Evolutionary conservation across 257 asterid genomes (phyloP), one percentile per base, ranked within the genome.

Genomic region (Primulina eburnea): DNA sequence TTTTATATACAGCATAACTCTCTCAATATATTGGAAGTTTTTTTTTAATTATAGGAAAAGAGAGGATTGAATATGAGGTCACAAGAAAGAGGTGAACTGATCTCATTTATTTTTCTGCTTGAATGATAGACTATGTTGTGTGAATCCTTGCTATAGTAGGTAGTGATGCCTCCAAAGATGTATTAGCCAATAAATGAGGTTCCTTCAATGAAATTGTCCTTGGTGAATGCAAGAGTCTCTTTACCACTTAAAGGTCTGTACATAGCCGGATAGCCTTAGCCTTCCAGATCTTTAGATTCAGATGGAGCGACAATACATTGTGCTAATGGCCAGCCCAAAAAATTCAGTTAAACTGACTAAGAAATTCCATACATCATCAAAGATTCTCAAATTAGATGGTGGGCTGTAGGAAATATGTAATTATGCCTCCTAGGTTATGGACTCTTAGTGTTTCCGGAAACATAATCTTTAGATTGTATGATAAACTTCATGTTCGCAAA

Each of bases 141-240:
- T 24, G 26, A 24, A 24, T 24, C 26, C 1, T 24, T 24, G 26
- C 26, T 24, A 24, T 24, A 24, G 0, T 24, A 24, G 26, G 26
- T 24, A 0, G 26, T 24, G 26, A 24, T 24, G 26, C 26, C 56
- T 47, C 18, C 56, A 47, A 14, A 47, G 56, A 47, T 16, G 2
- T 47, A 47, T 16, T 14, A 16, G 20, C 56, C 47, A 16, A 9
- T 6, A 32, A 32, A 50, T 24, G 18, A 32, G 55, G 4, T 33
- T 64, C 64, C 35, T 17, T 55, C 18, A 8, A 29, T 68, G 21
- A 62, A 30, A 9, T 55, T 67, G 37, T 68, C 59, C 59, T 53
- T 30, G 30, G 24, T 55, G 53, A 52, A 50, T 33, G 64, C 72
- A 20, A 55, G 24, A 18, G 37, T 21, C 9, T 50, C 38, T 50